These are phyloP conservation scores for Ilex asprella DNA, from an alignment of 257 asterid species.

Conservation along the genomic window DNA sequence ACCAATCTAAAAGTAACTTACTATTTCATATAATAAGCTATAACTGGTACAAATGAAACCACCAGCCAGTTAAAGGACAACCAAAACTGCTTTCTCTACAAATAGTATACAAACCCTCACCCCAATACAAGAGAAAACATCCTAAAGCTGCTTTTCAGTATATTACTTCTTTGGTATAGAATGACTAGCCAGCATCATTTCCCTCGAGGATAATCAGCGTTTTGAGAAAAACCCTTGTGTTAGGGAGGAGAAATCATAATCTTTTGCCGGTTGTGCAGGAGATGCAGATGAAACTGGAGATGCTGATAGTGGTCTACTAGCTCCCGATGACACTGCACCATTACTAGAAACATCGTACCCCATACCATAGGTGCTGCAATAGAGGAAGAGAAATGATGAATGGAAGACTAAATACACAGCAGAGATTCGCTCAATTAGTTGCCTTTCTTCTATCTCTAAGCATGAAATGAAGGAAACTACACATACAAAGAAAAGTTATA, in stretches of 20 bases:
- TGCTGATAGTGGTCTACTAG: conserved; percentile 28
- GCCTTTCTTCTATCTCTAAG: background rate
- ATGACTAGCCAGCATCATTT: conserved; percentile 12
- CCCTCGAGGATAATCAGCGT: conserved; percentile 23
- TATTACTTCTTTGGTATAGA: conserved; percentile 15
- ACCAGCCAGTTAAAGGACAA: conserved; percentile 18
- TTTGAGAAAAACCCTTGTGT: conserved; percentile 82
- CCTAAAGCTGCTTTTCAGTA: conserved; percentile 25
- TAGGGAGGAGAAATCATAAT: conserved; percentile 87
- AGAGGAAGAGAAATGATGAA: conserved; percentile 3
- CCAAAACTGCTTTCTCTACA: conserved; percentile 29
- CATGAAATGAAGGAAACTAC: background rate
- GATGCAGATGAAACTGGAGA: conserved; percentile 43
- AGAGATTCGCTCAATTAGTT: background rate
- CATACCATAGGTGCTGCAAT: conserved; percentile 44
- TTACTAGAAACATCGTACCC: conserved; percentile 47
- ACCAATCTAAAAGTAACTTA: conserved; percentile 32
- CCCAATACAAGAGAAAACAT: conserved; percentile 22
- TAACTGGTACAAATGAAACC: conserved; percentile 12
- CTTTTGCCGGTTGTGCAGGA: conserved; percentile 49
- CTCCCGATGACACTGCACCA: conserved; percentile 40
- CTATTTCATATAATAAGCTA: conserved; percentile 32
- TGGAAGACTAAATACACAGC: background rate
- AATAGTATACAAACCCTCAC: conserved; percentile 46
- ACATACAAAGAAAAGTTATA: background rate